Evolutionary conservation across 768 basidiomycete species (phyloP), one percentile per base, ranked within the genome.

Genomic region (Leccinum ochraceum): DNA sequence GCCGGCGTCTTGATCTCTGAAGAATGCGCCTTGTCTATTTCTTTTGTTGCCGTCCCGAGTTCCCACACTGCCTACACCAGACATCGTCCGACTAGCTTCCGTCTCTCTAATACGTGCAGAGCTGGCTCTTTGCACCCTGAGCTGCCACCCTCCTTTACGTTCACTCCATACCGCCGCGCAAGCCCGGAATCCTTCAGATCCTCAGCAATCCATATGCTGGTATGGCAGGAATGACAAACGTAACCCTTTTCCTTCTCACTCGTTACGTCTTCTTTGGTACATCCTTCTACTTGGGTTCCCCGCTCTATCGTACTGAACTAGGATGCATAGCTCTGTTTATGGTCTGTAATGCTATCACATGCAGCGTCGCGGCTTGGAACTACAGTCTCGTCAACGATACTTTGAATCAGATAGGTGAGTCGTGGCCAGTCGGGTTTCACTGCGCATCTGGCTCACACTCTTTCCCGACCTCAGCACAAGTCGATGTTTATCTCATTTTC

Each of bases 341-440:
- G 64, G 70, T 84, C 63, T 90, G 82, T 72, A 88, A 83, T 76
- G 86, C 87, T 52, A 77, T 88, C 65, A 78, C 84, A 58, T 82
- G 84, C 61, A 86, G 83, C 65, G 79, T 85, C 32, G 84, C 88
- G 58, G 85, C 86, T 20, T 90, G 88, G 89, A 88, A 90, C 72
- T 69, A 82, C 49, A 82, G 83, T 64, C 74, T 88, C 63, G 73
- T 80, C 50, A 71, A 76, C 58, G 60, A 72, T 44, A 58, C 70
- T 37, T 20, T 46, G 44, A 46, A 13, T 46, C 69, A 70, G 64
- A 72, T 76, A 54, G 64, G 86, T 86, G 65, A 54, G 83, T 76
- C 55, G 34, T 24, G 54, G 48, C 26, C n/a, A 6, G 46, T 34
- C 22, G 55, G 44, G 42, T 54, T 49, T 28, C 61, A 7, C 58